Evolutionary conservation across 352 stramenopile species (phyloP).

Genomic region (Thalassiosira hispida): DNA sequence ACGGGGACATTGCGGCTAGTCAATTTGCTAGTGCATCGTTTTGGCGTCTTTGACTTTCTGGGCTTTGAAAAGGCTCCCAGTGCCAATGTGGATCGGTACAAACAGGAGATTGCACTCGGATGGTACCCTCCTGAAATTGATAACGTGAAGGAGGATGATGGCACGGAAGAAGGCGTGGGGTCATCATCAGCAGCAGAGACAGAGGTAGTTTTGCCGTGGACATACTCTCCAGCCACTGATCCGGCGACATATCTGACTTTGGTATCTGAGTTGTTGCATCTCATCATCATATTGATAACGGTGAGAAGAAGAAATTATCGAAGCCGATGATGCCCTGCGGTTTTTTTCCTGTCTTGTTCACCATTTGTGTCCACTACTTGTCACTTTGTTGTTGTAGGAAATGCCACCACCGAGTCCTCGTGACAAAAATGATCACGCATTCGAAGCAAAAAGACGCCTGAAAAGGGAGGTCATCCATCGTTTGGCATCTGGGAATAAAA

Average conservation of each 20-base stretch:
- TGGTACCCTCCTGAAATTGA: constrained; percentile 64
- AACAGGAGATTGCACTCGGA: constrained; percentile 60
- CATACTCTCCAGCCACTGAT: constrained; percentile 69
- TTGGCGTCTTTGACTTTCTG: constrained; percentile 72
- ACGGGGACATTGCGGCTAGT: constrained; percentile 56
- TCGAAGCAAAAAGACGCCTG: constrained; percentile 71
- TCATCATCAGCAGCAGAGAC: not conserved
- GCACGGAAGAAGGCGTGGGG: constrained; percentile 21
- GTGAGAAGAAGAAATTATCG: constrained; percentile 38
- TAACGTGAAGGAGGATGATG: not conserved
- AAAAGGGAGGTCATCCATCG: constrained; percentile 86
- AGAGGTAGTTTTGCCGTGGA: constrained; percentile 58
- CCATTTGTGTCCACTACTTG: constrained; percentile 16
- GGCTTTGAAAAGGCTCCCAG: constrained; percentile 66
- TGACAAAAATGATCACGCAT: constrained; percentile 54
- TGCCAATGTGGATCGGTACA: constrained; percentile 59
- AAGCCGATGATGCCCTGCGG: not conserved
- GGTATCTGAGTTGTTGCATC: constrained; percentile 76
- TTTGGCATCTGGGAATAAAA: constrained; percentile 85
- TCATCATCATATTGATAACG: constrained; percentile 84
- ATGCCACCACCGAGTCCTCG: constrained; percentile 72
- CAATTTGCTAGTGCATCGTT: constrained; percentile 78
- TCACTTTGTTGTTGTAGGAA: constrained; percentile 63
- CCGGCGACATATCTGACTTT: constrained; percentile 49
- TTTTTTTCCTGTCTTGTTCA: not conserved